Evolutionary conservation across 805 yeast species (phyloP), one percentile per base, ranked within the genome.

Genomic region (Ogataea trehaloabstinens): DNA sequence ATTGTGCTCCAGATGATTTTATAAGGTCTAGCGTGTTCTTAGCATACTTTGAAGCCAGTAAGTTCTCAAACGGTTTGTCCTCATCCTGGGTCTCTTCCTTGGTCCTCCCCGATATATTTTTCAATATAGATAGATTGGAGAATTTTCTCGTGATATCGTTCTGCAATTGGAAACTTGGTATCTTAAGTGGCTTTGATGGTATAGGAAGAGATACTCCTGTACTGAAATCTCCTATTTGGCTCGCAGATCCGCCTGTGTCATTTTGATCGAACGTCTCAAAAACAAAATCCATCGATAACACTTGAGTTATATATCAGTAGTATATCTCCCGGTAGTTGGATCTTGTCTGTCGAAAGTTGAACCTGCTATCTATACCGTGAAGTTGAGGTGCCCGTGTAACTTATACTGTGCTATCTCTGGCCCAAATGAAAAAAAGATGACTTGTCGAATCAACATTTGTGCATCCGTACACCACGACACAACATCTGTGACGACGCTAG

Each of bases 1-100:
- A 17, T 32, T 34, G 29, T 5, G 34, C 6, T 6, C 42, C 37
- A 6, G 36, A 36, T 16, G 34, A 17, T 11, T 43, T 28, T 17
- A 68, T 52, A 42, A 76, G 51, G 16, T 61, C 61, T 29, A 77
- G 48, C 0, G 82, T 71, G 24, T 67, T 42, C 32, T 62, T 48
- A 0, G 82, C 83, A 48, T 77, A 77, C 40, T 68, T 70, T 36
- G 67, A 68, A 2, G 80, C 76, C 20, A 57, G 25, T 2, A 46
- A 31, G 29, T 42, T 42, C 33, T 34, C 41, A 25, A 21, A 28
- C 13, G 30, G 27, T 8, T 29, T 41, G 11, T 37, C 44, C 3
- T 35, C 45, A 20, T 37, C 40, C 19, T 25, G 28, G 11, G 33
- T 35, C 3, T 24, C 34, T 4, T 42, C 35, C 37, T 39, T 41